These are phyloP conservation scores for Fraxinus sp. DNA, from an alignment of 305 asterid species.

Conservation along the genomic window DNA sequence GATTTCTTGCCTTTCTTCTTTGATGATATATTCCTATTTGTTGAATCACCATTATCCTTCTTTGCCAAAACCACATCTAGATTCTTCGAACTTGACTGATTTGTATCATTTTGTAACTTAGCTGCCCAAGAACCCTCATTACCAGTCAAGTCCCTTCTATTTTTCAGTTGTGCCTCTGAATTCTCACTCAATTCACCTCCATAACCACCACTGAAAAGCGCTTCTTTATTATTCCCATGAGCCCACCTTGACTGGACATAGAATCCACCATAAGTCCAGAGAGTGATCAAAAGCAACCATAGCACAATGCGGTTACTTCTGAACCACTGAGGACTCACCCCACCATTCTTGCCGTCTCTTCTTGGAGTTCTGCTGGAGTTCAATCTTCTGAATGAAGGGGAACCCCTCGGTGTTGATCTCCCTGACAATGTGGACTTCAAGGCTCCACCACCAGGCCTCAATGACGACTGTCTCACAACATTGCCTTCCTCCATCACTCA, in stretches of 20 bases:
- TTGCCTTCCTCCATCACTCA: conserved; percentile 72
- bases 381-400: conserved; percentile 75
- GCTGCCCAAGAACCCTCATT: conserved; percentile 39
- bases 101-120: conserved; percentile 28
- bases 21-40: conserved; percentile 27
- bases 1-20: conserved; percentile 59
- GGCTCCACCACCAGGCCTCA: conserved; percentile 59
- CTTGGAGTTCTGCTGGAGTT: conserved; percentile 68
- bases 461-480: conserved; percentile 52
- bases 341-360: conserved; percentile 51
- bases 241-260: conserved; percentile 97
- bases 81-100: conserved; percentile 35
- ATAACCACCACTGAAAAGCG: conserved; percentile 78
- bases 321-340: conserved; percentile 47
- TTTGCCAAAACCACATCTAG: conserved; percentile 43
- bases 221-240: conserved; percentile 95
- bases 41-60: conserved; percentile 34
- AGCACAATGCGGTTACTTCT: conserved; percentile 81
- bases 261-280: conserved; percentile 96
- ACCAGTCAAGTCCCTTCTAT: conserved; percentile 51
- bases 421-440: conserved; percentile 70
- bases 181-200: conserved; percentile 51
- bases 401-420: conserved; percentile 73
- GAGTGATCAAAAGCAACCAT: conserved; percentile 95
- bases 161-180: conserved; percentile 32